Base-by-base conservation (phyloP, 768 basidiomycete genomes). In the Astraeus odoratus region DNA sequence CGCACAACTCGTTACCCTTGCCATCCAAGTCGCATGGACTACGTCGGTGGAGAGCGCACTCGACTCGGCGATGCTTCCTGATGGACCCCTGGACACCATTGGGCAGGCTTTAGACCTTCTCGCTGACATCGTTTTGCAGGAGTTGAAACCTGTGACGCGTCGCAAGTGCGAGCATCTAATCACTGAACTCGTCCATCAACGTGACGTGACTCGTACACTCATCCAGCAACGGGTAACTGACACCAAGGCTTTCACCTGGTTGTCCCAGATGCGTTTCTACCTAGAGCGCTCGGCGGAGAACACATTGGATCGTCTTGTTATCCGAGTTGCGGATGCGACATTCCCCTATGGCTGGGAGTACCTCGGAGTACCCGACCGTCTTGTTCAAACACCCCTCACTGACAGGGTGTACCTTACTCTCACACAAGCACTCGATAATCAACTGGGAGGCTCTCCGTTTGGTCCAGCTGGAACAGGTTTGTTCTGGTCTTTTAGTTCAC, bases 261-360 rank as follows among this genome's bases (percentile, higher is more conserved):
- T 98, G 12, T 95, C 89, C 56, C 93, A 98, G 59, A 98, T 99
- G 96, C 87, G 96, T 8, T 99, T 93, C 70, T 97, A 98, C 63
- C 76, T 96, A 26, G 84, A 94, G 56, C 71, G 73, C 13, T 58
- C 70, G 0, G 61, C 75, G n/a, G 77, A 82, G 36, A 83, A 86
- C 49, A 85, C 92, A 2, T 70, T 96, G 36, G 83, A 94, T 30
- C 73, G 90, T 26, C 72, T 98, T 30, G 67, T 75, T 15, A 86
- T 98, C 52, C 80, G 77, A 48, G 84, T 86, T 46, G 96, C 96
- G 15, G 88, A 95, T 66, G 92, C 94, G 3, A 73, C 75, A 2
- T 98, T 98, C 77, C 84, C 87, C 5, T 98, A 99, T 56, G 96
- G 96, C 15, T 99, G 91, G 91, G 96, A 99, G 64, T 99, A 99